These are phyloP conservation scores for Allantophomopsis cytisporea DNA, from an alignment of 2,329 filamentous ascomycete genomes.

Conservation along the genomic window DNA sequence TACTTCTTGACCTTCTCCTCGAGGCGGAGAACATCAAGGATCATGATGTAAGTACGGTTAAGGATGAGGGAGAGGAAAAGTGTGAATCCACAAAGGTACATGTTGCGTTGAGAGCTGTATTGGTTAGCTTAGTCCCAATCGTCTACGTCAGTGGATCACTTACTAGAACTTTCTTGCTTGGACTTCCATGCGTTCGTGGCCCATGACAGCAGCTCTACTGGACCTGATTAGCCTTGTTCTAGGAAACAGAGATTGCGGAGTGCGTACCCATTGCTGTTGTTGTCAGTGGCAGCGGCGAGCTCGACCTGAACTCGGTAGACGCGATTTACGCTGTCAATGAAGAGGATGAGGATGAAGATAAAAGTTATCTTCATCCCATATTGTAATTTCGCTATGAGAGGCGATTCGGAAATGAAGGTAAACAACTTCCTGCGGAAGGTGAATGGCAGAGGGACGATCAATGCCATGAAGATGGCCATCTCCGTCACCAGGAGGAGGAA, in stretches of 20 bases:
- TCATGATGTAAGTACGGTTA: slow-evolving; percentile 96
- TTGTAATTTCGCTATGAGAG: slow-evolving; percentile 76
- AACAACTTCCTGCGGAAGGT: slow-evolving; percentile 32
- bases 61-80: slow-evolving; percentile 97
- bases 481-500: slow-evolving; percentile 72
- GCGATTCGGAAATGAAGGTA: slow-evolving; percentile 50
- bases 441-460: slow-evolving; percentile 83
- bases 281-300: slow-evolving; percentile 58
- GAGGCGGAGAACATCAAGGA: slow-evolving; percentile 38
- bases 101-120: slow-evolving; percentile 52
- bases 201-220: slow-evolving; percentile 55
- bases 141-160: neutral
- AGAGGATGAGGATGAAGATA: slow-evolving; percentile 96
- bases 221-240: slow-evolving; percentile 9
- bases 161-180: slow-evolving; percentile 96
- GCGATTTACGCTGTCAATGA: slow-evolving; percentile 89
- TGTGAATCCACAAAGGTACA: slow-evolving; percentile 99
- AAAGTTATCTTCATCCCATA: slow-evolving; percentile 99
- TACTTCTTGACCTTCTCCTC: slow-evolving; percentile 83
- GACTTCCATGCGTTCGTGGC: slow-evolving; percentile 92
- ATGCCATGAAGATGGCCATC: slow-evolving; percentile 69
- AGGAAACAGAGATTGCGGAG: neutral
- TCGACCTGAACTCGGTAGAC: slow-evolving; percentile 96
- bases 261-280: slow-evolving; percentile 16
- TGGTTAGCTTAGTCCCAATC: too few relatives aligned